Evolutionary conservation across 306 rosid genomes (phyloP), one percentile per base, ranked within the genome.

Genomic region (Neltuma alba): DNA sequence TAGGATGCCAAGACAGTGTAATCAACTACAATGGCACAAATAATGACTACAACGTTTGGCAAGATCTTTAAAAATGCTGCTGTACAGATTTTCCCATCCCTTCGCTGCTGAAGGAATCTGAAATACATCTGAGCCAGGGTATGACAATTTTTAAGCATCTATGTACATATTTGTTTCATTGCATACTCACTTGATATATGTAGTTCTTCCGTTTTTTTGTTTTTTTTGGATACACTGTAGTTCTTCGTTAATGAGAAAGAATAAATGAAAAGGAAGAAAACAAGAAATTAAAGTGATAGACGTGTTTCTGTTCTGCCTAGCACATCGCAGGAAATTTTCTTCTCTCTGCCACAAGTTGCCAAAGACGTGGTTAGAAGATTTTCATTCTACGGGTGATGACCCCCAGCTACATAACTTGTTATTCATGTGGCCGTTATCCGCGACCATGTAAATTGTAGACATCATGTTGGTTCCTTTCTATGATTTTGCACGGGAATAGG

Each of bases 41-140:
- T 84, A 83, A 89, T 67, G 97, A 95, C 85, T 95, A 88, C 66
- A 92, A 90, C 38, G 91, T 92, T 72, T 92, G 99, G 97, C 89
- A 91, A 82, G 97, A 91, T 85, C 87, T 94, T 77, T 87, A 77
- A 81, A 76, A 74, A n/a, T 64, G 37, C 66, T 36, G 47, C 54
- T 62, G 50, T 70, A 72, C 38, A 68, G 69, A 28, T 64, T 81
- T 44, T 18, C 38, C 42, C 48, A 15, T 74, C 44, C 40, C 66
- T 27, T 77, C 13, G 12, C 75, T 42, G 58, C 57, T 30, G 54
- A 12, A 44, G 55, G 48, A 63, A 45, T 62, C 77, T 47, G 65
- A 78, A 61, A 81, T 80, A 71, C 58, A 71, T 66, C 45, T 55
- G 52, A 76, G 80, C 14, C 77, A 33, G 30, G 65, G 54, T 55